Evolutionary conservation across 345 rosid species (phyloP), one percentile per base, ranked within the genome.

Genomic region (Hibiscus trionum): DNA sequence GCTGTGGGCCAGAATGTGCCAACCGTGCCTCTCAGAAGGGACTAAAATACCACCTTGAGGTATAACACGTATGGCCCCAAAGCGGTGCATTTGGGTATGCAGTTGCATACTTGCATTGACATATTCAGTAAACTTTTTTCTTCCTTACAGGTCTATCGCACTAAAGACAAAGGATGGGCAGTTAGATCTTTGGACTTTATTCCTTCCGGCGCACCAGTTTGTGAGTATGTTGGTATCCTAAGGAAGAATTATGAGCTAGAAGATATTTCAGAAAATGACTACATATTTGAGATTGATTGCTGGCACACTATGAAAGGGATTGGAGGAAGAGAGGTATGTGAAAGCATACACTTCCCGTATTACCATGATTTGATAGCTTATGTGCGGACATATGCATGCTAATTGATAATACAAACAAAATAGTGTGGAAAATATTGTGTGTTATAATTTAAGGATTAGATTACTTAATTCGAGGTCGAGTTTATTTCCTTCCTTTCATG

Each of bases 271-370:
- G 85, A 83, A 49, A 89, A 89, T 69, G 77, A 81, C 64, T 89
- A 78, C 73, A 87, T 89, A 46, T 89, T 87, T 76, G 91, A 89
- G 29, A 87, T 89, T 35, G 94, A 89, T 72, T 87, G 91, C 79
- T 71, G 78, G 86, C 90, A 87, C 44, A 89, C 94, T 47, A 87
- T 89, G 86, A 82, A 71, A 27, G 88, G 82, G 31, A 72, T 87
- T n/a, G 90, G 77, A 8, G 86, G 82, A 72, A 80, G 94, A 80
- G 91, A 83, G 91, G 94, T 84, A 74, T 26, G 39, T 59, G 27
- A 65, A 26, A 15, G 42, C 55, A 24, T 60, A 61, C 42, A 59
- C 16, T 44, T 26, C 49, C 11, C 26, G 21, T 24, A 47, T 66
- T 26, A 44, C 3, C 9, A 26, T 66, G 55, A 47, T 46, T 16